A percentile compares a stretch with the other conserved stretches of the same genome.
Conservation (phyloP, 805 yeast genomes). For the Lachancea dasiensis region DNA sequence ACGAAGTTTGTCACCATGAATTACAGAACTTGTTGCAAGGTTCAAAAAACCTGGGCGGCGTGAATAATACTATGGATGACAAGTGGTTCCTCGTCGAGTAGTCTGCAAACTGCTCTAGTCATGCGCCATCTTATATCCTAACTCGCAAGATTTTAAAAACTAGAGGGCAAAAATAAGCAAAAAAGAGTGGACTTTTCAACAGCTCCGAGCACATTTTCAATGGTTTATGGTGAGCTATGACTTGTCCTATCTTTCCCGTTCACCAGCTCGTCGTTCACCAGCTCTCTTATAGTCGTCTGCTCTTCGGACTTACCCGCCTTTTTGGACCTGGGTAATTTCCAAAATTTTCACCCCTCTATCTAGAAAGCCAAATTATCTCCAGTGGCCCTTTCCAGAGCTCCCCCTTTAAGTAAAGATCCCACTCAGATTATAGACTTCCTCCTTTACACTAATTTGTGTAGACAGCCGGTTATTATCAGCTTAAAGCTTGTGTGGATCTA, state of each 20-base stretch:
- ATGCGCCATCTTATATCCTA: too few species aligned
- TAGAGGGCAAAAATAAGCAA: too few species aligned
- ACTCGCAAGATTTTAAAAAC: too few species aligned
- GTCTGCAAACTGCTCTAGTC: too few species aligned
- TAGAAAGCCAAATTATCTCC: not conserved
- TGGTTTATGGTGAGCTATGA: too few species aligned
- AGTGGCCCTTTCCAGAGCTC: not conserved
- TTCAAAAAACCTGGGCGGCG: constrained; percentile 7
- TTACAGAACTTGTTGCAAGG: constrained; percentile 7
- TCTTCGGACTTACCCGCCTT: not conserved
- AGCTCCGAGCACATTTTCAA: too few species aligned
- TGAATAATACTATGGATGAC: constrained; percentile 11
- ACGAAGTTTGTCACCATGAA: constrained; percentile 7
- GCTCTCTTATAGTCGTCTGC: too few species aligned
- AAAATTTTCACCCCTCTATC: constrained; percentile 5
- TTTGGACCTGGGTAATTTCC: not conserved
- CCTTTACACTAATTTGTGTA: not conserved
- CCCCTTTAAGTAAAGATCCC: constrained; percentile 2
- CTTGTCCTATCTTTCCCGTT: too few species aligned
- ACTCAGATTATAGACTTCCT: not conserved
- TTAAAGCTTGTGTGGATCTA: too few species aligned
- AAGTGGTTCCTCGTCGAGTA: constrained; percentile 20
- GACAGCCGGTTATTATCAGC: too few species aligned
- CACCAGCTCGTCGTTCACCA: too few species aligned
- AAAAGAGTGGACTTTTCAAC: too few species aligned